A percentile compares a stretch with the other conserved stretches of the same genome.
phyloP scores from a whole-genome alignment of 768 basidiomycete species.

The Boletus patriciae region DNA sequence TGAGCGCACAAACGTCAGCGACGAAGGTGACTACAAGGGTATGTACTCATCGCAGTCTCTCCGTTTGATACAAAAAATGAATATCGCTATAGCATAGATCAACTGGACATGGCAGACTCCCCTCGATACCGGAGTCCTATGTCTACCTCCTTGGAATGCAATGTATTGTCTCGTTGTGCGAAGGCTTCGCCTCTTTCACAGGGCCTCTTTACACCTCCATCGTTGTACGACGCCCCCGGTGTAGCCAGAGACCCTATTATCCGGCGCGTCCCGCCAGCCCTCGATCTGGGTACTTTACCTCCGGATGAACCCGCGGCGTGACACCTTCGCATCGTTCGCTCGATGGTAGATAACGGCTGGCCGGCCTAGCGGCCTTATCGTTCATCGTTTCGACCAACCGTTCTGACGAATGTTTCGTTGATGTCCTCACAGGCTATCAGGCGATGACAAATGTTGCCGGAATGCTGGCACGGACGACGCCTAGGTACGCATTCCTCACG shows the following conservation, averaged over 20 bases:
- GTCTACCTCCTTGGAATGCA: constrained; percentile 91
- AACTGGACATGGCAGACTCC: constrained; percentile 95
- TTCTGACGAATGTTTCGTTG: constrained; percentile 88
- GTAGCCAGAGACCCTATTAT: constrained; percentile 62
- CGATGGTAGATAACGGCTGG: constrained; percentile 88
- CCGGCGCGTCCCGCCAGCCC: constrained; percentile 70
- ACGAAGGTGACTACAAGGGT: constrained; percentile 98
- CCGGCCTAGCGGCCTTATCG: constrained; percentile 88
- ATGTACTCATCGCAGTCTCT: constrained; percentile 23
- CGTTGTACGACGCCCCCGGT: constrained; percentile 63
- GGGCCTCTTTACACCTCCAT: constrained; percentile 74
- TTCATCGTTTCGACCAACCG: constrained; percentile 89
- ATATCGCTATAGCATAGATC: constrained; percentile 72
- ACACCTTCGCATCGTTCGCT: constrained; percentile 61
- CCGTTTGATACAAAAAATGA: not conserved
- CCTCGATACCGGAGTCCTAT: constrained; percentile 94
- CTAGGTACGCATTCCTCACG: constrained; percentile 90
- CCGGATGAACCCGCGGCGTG: constrained; percentile 51
- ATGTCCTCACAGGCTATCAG: constrained; percentile 79
- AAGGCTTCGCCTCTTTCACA: constrained; percentile 76
- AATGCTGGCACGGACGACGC: constrained; percentile 81
- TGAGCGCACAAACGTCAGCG: constrained; percentile 69
- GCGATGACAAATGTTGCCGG: constrained; percentile 86
- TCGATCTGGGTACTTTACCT: constrained; percentile 60
- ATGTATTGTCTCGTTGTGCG: constrained; percentile 81